Evolutionary conservation across 345 rosid species (phyloP), one percentile per base, ranked within the genome.

Genomic region (Excoecaria agallocha): DNA sequence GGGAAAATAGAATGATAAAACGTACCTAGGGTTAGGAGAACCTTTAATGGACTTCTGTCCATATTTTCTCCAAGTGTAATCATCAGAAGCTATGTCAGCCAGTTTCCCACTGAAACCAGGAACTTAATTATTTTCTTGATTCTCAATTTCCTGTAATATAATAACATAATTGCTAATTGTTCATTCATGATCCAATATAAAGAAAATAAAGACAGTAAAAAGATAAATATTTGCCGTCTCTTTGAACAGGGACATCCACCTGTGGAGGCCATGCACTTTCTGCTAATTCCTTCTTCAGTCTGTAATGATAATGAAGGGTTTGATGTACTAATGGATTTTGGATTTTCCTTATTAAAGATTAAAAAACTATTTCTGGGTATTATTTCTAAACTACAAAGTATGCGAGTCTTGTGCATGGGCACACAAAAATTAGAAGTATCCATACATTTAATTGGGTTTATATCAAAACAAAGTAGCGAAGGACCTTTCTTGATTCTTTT

Each of bases 41-140:
- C 85, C 84, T 72, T 85, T 85, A 13, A 82, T 82, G 1, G 84
- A 82, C 51, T 78, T 85, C 75, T 82, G 81, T 39, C 87, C 83
- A 43, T 82, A 78, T 70, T 80, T 82, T 68, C 84, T 76, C 87
- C 85, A 85, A 4, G 82, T 63, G 39, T 70, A 45, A 50, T 80
- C 82, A 65, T 85, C 84, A 17, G 79, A 69, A 12, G 87, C 76
- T 67, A 85, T 70, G 49, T 73, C 87, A 41, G 82, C 76, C 39
- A 55, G 25, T 25, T 80, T 82, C 62, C 69, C 66, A 63, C 84
- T 78, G 19, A 60, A 13, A 6, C 76, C 84, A 2, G 86, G 82
- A n/a, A 82, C 84, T 35, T n/a, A n/a, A 78, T 20, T 13, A 57
- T 76, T 76, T 74, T 85, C 81, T 60, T 82, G 51, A 71, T 72